A percentile compares a stretch with the other conserved stretches of the same genome.
phyloP scores from a whole-genome alignment of 2,329 filamentous ascomycete species.

The Exophiala sideris region DNA sequence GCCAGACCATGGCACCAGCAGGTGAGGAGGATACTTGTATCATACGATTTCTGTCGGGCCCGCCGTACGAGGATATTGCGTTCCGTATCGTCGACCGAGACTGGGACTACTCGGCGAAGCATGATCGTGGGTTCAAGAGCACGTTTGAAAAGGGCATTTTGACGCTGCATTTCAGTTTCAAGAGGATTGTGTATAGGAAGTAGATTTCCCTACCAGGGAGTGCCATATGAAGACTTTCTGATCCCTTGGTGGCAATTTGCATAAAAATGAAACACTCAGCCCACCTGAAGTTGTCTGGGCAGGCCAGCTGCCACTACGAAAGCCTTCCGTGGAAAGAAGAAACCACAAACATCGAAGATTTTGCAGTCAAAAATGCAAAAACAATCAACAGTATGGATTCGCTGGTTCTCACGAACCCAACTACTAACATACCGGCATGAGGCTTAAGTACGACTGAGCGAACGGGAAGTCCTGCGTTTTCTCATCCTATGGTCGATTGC shows the following conservation, averaged over 20 bases:
- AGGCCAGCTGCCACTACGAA: no score
- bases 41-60: constrained; percentile 90
- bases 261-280: no score
- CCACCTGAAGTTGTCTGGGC: no score
- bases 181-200: constrained; percentile 67
- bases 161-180: constrained; percentile 97
- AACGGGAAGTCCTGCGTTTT: no score
- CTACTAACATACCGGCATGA: background rate
- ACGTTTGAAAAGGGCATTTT: constrained; percentile 98
- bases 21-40: constrained; percentile 96
- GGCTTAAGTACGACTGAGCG: background rate
- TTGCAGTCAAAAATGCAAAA: no score
- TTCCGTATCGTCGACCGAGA: constrained; percentile 98
- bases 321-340: no score
- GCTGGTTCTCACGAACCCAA: background rate
- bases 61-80: constrained; percentile 93
- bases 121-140: constrained; percentile 90
- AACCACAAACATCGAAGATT: no score
- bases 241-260: no score
- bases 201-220: constrained; percentile 28
- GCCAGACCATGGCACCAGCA: constrained; percentile 87
- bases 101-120: constrained; percentile 97
- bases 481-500: no score
- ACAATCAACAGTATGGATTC: no score
- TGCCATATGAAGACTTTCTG: background rate